Base-by-base conservation (phyloP, 2,329 filamentous ascomycete genomes). In the Penicillium digitatum region DNA sequence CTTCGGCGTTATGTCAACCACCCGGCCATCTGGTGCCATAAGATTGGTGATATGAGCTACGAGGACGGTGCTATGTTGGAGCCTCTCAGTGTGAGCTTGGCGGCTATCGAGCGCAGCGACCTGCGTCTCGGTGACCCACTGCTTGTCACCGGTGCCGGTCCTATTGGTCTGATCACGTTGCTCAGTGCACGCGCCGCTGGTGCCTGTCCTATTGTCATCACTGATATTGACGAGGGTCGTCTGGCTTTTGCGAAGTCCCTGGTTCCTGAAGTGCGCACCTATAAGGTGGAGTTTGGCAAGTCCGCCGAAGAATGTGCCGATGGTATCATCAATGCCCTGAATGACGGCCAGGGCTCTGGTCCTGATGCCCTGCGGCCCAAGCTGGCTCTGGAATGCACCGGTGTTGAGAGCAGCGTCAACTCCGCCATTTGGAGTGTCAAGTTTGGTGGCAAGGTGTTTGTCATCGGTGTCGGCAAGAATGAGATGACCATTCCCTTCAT, bases 401-500 rank as follows among this genome's bases (percentile, higher is more conserved):
- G 94, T 48, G 90, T 96, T 16, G 92, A 96, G 79, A 90, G 86
- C 76, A 92, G 87, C 72, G 88, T 97, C 67, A 84, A 85, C 6
- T 82, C 89, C 27, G 90, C 91, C 50, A 93, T 96, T 71, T 94
- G 92, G 82, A 87, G 89, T 10, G 84, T 88, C 72, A 95, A 93
- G 77, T 97, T 97, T 68, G 94, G 93, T 62, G 93, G 94, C 66
- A 96, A 95, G 76, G 93, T 97, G 51, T 97, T 97, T 70, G 88
- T 97, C 61, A 95, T 96, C 62, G 93, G 93, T 38, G 92, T 97
- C 3, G 94, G 93, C 63, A 93, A 89, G 81, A 92, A 94, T 72
- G 90, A 96, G 79, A 94, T 97, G 79, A 90, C 84, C 75, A 88
- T 97, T 61, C 93, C 93, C 27, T 97, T 97, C 74, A 96, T 96